Conservation (phyloP, 306 rosid genomes). For the Ceratonia siliqua region DNA sequence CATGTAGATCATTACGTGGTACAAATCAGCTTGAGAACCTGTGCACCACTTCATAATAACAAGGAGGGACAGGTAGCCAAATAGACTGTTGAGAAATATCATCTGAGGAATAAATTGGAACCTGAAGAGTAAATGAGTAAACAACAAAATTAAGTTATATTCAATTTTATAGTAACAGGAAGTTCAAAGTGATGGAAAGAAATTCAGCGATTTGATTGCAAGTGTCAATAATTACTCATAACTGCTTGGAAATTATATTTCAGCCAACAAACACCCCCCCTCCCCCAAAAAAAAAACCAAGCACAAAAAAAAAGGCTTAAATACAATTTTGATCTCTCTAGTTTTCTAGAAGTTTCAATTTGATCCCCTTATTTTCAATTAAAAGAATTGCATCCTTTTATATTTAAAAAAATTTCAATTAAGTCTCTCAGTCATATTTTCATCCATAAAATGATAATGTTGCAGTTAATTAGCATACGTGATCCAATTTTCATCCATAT, state of each 20-base stretch:
- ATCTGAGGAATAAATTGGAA: constrained; percentile 89
- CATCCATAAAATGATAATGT: too few relatives aligned
- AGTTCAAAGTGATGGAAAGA: constrained; percentile 4
- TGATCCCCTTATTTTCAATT: too few relatives aligned
- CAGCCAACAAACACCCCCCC: background rate
- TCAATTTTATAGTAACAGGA: constrained; percentile 5
- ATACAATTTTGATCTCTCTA: too few relatives aligned
- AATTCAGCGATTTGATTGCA: constrained; percentile 11
- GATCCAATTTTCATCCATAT: too few relatives aligned
- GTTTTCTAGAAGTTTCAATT: too few relatives aligned
- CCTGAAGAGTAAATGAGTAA: constrained; percentile 55
- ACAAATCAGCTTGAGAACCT: constrained; percentile 92
- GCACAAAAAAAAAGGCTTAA: too few relatives aligned
- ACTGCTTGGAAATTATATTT: background rate
- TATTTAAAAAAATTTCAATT: too few relatives aligned
- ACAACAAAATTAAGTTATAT: constrained; percentile 26
- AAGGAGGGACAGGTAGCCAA: constrained; percentile 86
- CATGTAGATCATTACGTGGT: constrained; percentile 97
- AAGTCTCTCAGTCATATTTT: too few relatives aligned
- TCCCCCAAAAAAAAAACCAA: background rate
- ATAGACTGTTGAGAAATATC: constrained; percentile 87
- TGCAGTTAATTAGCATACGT: too few relatives aligned
- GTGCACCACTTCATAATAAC: constrained; percentile 90
- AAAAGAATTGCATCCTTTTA: too few relatives aligned
- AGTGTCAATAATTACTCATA: constrained; percentile 20